Conservation (phyloP, 2,329 filamentous ascomycete genomes). For the Didymella exigua region DNA sequence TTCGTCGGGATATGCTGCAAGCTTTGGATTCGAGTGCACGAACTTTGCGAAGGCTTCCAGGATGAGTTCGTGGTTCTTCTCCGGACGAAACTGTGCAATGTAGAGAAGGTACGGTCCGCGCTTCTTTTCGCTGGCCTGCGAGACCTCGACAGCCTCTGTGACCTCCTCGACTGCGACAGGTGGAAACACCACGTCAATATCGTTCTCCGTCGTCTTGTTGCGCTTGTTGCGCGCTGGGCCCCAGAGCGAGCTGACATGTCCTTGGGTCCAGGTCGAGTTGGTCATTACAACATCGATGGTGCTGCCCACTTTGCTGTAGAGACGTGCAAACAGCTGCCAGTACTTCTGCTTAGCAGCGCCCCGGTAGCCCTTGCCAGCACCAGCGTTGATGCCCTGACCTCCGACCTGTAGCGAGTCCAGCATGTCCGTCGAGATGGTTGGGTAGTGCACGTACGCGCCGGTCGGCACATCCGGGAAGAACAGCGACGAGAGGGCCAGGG, state of each 20-base stretch:
- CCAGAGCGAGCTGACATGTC: constrained; percentile 79
- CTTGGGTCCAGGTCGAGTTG: constrained; percentile 92
- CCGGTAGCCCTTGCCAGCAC: constrained; percentile 73
- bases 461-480: constrained; percentile 83
- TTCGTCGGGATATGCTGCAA: constrained; percentile 53
- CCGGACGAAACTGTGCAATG: constrained; percentile 95
- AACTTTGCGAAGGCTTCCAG: constrained; percentile 83
- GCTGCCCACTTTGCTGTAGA: constrained; percentile 83
- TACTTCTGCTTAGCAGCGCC: constrained; percentile 78
- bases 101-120: constrained; percentile 81
- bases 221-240: constrained; percentile 54
- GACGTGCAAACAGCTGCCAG: constrained; percentile 81
- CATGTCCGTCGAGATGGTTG: constrained; percentile 98
- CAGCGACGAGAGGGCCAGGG: constrained; percentile 79
- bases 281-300: constrained; percentile 95
- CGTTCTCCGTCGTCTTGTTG: constrained; percentile 56
- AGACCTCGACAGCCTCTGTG: constrained; percentile 73
- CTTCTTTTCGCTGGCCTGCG: constrained; percentile 68
- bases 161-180: constrained; percentile 90
- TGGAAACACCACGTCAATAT: constrained; percentile 82
- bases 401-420: constrained; percentile 70
- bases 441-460: constrained; percentile 95
- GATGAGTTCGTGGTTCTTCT: constrained; percentile 93
- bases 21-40: constrained; percentile 48
- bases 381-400: constrained; percentile 78